phyloP scores from a whole-genome alignment of 2,329 filamentous ascomycete genomes.

The Talaromyces sp. region DNA sequence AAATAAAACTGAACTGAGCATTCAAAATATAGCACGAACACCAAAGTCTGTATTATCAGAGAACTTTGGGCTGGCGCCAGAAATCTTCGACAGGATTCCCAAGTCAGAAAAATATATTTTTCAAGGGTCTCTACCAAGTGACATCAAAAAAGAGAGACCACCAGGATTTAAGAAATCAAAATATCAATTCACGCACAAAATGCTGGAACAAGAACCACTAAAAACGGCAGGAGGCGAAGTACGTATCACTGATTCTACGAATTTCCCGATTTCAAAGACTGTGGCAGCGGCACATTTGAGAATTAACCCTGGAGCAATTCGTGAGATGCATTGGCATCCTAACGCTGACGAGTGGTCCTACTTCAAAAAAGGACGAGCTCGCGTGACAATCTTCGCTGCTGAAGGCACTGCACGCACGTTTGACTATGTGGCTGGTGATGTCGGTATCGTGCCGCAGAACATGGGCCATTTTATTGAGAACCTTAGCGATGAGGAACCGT shows the following conservation, averaged over 20 bases:
- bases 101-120: constrained; percentile 69
- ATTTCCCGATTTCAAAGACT: constrained; percentile 69
- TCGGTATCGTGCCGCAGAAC: constrained; percentile 69
- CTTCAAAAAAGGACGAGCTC: constrained; percentile 66
- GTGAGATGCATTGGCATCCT: constrained; percentile 80
- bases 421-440: constrained; percentile 68
- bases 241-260: constrained; percentile 64
- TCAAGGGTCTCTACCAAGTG: constrained; percentile 59
- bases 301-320: constrained; percentile 65
- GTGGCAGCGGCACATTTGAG: constrained; percentile 66
- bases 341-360: constrained; percentile 76
- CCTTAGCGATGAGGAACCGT: constrained; percentile 62
- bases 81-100: constrained; percentile 64
- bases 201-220: constrained; percentile 63
- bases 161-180: constrained; percentile 63
- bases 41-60: constrained; percentile 67
- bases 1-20: neutral
- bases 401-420: constrained; percentile 68
- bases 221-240: constrained; percentile 63
- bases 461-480: constrained; percentile 80
- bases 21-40: constrained; percentile 52
- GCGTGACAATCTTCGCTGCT: constrained; percentile 70
- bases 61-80: constrained; percentile 67
- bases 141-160: constrained; percentile 61
- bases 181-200: constrained; percentile 64